Percentiles rank a stretch among this genome's conserved stretches.
Evolutionary conservation across 306 rosid species (phyloP).

Genomic region (Mimosa pudica): DNA sequence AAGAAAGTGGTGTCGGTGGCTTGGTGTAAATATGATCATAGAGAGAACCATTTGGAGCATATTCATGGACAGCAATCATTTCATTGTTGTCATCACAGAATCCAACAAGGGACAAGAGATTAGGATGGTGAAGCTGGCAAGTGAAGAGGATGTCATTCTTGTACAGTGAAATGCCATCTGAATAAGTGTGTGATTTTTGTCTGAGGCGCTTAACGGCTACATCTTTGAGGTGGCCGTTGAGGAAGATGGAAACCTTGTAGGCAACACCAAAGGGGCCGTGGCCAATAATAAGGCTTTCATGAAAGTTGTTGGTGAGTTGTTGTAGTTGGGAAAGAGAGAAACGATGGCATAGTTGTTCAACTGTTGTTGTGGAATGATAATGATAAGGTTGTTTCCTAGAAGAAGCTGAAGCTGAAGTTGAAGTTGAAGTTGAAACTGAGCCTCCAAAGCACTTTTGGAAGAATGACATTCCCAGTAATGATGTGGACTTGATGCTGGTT

Average conservation of each 20-base stretch:
- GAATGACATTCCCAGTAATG: background rate
- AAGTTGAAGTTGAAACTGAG: background rate
- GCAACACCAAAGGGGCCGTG: accelerated
- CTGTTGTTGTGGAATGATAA: constrained; percentile 5
- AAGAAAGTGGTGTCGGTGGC: background rate
- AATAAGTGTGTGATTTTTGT: background rate
- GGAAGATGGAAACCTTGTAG: constrained; percentile 19
- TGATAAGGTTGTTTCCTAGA: background rate
- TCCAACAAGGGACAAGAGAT: background rate
- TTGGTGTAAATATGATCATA: background rate
- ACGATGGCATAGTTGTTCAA: constrained; percentile 28
- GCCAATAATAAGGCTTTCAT: background rate
- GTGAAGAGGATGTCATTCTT: background rate
- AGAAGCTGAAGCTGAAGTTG: background rate
- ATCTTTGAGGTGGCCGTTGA: background rate
- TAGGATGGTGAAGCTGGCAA: background rate
- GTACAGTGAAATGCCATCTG: background rate
- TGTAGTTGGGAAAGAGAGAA: constrained; percentile 28
- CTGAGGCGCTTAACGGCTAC: constrained; percentile 16
- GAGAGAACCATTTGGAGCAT: background rate
- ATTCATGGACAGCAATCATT: background rate
- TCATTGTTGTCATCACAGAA: background rate
- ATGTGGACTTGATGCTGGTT: too few relatives aligned
- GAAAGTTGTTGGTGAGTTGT: constrained; percentile 37
- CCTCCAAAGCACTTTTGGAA: background rate